Conservation (phyloP, 495 filamentous ascomycete genomes). For the Delitschia confertaspora region DNA sequence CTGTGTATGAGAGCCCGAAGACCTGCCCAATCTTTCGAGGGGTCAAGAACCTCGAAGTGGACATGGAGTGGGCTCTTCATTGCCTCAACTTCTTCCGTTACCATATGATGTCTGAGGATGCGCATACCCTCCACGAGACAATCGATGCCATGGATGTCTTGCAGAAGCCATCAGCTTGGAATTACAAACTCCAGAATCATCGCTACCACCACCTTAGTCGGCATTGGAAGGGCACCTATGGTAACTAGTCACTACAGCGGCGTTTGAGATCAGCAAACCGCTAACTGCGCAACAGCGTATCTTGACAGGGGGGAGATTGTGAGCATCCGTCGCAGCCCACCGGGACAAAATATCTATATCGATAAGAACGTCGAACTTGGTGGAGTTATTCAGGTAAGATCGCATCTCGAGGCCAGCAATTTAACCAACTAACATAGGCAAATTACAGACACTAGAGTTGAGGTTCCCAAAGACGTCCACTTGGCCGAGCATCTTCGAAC, state of each 20-base stretch:
- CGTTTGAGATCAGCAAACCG: not conserved
- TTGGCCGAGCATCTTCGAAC: slow-evolving; percentile 31
- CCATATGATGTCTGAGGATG: slow-evolving; percentile 30
- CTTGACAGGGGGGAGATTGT: slow-evolving; percentile 20
- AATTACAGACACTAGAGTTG: slow-evolving; percentile 5
- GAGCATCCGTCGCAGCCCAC: slow-evolving; percentile 8
- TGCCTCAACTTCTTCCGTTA: slow-evolving; percentile 35
- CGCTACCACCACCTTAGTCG: slow-evolving; percentile 19
- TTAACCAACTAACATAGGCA: not conserved
- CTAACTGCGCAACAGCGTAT: slow-evolving; percentile 11
- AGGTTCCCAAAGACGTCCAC: not conserved
- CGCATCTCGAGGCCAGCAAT: not conserved
- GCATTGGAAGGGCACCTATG: slow-evolving; percentile 35
- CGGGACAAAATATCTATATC: slow-evolving; percentile 8
- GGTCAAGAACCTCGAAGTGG: slow-evolving; percentile 21
- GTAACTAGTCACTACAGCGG: not conserved
- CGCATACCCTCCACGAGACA: slow-evolving; percentile 16
- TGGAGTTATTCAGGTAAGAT: slow-evolving; percentile 3
- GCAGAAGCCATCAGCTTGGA: slow-evolving; percentile 27
- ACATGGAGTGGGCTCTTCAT: slow-evolving; percentile 31
- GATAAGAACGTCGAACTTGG: slow-evolving; percentile 19
- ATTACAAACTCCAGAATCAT: slow-evolving; percentile 1
- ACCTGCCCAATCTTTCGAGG: slow-evolving; percentile 27
- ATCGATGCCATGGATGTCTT: slow-evolving; percentile 12
- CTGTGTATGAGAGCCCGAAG: slow-evolving; percentile 25